Evolutionary conservation across 495 filamentous ascomycete genomes (phyloP).

Genomic region (Venustampulla echinocandica): DNA sequence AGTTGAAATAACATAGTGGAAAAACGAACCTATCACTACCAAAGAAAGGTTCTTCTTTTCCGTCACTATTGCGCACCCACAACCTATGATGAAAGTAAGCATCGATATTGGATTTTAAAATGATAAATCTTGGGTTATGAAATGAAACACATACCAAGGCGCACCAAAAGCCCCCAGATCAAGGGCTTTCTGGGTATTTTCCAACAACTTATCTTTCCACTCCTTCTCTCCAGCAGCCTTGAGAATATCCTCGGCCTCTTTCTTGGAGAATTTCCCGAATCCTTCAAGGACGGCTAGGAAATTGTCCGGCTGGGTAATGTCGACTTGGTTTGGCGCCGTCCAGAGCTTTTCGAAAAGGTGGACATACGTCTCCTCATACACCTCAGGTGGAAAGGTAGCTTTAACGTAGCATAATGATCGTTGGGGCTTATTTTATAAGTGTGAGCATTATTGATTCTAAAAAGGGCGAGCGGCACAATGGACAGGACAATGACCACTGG

Average conservation of each 20-base stretch:
- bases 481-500: constrained; percentile 25
- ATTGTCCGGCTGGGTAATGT: constrained; percentile 40
- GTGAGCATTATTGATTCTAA: not conserved
- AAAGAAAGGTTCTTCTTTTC: constrained; percentile 61
- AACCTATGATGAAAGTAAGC: constrained; percentile 23
- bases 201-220: constrained; percentile 50
- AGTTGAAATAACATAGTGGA: constrained; percentile 15
- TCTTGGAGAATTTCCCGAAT: constrained; percentile 26
- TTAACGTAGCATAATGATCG: constrained; percentile 60
- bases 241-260: constrained; percentile 45
- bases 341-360: constrained; percentile 40
- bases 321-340: constrained; percentile 31
- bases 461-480: not conserved
- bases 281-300: constrained; percentile 13
- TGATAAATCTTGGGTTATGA: no score
- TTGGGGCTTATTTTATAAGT: constrained; percentile 38
- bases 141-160: constrained; percentile 55
- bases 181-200: constrained; percentile 49
- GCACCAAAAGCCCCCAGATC: constrained; percentile 62
- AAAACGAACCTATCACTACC: constrained; percentile 59
- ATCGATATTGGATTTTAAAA: no score
- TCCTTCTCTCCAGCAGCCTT: constrained; percentile 35
- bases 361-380: constrained; percentile 36
- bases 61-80: constrained; percentile 53
- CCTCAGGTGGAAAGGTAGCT: constrained; percentile 30